Conservation (phyloP, 768 basidiomycete species). For the Lactarius akahatsu region DNA sequence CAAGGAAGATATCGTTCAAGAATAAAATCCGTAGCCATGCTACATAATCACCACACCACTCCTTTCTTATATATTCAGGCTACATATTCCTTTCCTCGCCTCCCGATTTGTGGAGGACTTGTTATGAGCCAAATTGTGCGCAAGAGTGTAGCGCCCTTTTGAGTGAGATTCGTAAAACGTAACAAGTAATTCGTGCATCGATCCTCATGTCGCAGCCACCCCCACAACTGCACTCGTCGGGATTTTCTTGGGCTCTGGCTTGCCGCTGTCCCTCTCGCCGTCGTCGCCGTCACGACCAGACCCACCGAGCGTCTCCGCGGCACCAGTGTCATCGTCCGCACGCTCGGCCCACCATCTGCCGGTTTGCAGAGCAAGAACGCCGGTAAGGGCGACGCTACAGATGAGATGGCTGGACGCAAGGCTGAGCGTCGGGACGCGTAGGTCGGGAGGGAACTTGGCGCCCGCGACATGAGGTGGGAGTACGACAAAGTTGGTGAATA, state of each 20-base stretch:
- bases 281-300: constrained; percentile 3
- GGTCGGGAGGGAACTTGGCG: constrained; percentile 60
- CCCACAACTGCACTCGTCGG: neutral
- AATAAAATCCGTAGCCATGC: constrained; percentile 35
- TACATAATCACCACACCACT: constrained; percentile 17
- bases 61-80: constrained; percentile 10
- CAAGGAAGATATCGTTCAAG: constrained; percentile 94
- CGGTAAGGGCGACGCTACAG: constrained; percentile 84
- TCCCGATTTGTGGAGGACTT: neutral
- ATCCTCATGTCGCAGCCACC: neutral
- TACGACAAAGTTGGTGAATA: constrained; percentile 53
- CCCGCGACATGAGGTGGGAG: constrained; percentile 38
- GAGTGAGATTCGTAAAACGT: constrained; percentile 1
- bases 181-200: neutral
- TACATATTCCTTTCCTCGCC: constrained; percentile 1
- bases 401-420: constrained; percentile 83
- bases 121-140: neutral
- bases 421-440: constrained; percentile 67
- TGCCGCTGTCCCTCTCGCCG: constrained; percentile 8
- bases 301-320: constrained; percentile 36
- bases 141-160: neutral
- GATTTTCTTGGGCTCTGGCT: neutral
- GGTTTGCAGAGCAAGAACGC: constrained; percentile 81
- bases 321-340: constrained; percentile 53
- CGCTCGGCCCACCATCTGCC: constrained; percentile 84